These are phyloP conservation scores for Phyllostachys edulis DNA, from an alignment of 176 grass and related monocot genomes.

Conservation along the genomic window DNA sequence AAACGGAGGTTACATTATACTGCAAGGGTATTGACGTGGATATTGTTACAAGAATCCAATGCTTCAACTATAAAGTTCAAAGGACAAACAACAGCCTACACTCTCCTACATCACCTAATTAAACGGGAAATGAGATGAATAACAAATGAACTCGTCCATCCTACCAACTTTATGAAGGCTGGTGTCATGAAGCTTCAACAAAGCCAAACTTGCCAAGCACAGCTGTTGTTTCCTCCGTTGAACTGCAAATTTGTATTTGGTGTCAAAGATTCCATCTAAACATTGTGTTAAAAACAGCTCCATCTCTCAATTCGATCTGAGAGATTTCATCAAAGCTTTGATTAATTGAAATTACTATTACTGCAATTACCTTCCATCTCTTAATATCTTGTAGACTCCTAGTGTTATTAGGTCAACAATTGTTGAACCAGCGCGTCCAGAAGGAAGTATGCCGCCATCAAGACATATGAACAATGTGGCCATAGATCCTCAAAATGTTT, in stretches of 20 bases:
- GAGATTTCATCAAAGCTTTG: background rate
- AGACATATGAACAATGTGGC: conserved; percentile 78
- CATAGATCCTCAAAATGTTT: conserved; percentile 82
- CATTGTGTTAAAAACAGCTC: conserved; percentile 4
- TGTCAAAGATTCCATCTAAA: conserved; percentile 2
- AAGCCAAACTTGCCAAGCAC: conserved; percentile 66
- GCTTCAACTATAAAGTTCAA: background rate
- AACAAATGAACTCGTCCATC: conserved; percentile 8
- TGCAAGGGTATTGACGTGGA: background rate
- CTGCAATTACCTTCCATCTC: conserved; percentile 74
- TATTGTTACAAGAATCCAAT: conserved; percentile 9
- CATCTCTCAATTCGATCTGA: conserved; percentile 5
- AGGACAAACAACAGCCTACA: background rate
- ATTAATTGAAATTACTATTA: background rate
- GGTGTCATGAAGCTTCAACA: conserved; percentile 51
- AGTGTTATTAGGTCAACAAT: conserved; percentile 74
- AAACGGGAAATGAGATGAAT: background rate
- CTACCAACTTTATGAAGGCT: background rate
- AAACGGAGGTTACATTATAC: conserved; percentile 1
- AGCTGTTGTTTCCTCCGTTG: conserved; percentile 62
- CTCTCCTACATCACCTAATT: background rate
- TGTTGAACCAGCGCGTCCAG: conserved; percentile 86
- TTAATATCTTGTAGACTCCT: conserved; percentile 80
- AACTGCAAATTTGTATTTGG: conserved; percentile 51
- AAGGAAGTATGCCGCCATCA: conserved; percentile 79